Conservation (phyloP, 2,329 filamentous ascomycete species). For the Fusarium duplospermum region DNA sequence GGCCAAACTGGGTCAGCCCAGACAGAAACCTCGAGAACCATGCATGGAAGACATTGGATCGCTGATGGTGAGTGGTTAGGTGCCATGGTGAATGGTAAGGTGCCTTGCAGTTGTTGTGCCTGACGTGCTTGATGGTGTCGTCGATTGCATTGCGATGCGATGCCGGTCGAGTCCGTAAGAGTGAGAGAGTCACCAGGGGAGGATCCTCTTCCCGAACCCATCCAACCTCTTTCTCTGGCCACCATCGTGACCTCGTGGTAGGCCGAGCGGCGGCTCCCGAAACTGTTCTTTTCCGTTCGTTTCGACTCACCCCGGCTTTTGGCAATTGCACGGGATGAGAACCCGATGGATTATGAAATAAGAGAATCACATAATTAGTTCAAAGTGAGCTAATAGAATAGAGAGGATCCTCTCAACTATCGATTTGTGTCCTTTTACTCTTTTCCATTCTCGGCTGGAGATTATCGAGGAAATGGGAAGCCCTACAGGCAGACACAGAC, state of each 20-base stretch:
- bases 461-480: conserved; percentile 17
- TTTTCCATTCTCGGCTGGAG: conserved; percentile 14
- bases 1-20: conserved; percentile 1
- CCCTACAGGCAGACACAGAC: conserved; percentile 8
- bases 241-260: conserved; percentile 5
- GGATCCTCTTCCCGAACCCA: neutral
- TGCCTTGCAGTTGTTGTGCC: conserved; percentile 28
- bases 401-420: conserved; percentile 10
- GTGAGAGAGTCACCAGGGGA: neutral
- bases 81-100: conserved; percentile 10
- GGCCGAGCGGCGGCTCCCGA: conserved; percentile 14
- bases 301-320: neutral
- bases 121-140: conserved; percentile 12
- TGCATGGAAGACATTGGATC: conserved; percentile 17
- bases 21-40: conserved; percentile 36
- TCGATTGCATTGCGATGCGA: conserved; percentile 22
- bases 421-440: conserved; percentile 20
- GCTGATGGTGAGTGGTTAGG: too few species aligned
- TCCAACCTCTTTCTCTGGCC: conserved; percentile 12
- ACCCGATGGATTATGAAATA: neutral
- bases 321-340: neutral
- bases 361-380: neutral
- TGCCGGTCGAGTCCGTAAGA: conserved; percentile 15
- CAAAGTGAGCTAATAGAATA: conserved; percentile 20
- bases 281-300: neutral